Evolutionary conservation across 495 filamentous ascomycete genomes (phyloP).

Genomic region (Apodospora peruviana): DNA sequence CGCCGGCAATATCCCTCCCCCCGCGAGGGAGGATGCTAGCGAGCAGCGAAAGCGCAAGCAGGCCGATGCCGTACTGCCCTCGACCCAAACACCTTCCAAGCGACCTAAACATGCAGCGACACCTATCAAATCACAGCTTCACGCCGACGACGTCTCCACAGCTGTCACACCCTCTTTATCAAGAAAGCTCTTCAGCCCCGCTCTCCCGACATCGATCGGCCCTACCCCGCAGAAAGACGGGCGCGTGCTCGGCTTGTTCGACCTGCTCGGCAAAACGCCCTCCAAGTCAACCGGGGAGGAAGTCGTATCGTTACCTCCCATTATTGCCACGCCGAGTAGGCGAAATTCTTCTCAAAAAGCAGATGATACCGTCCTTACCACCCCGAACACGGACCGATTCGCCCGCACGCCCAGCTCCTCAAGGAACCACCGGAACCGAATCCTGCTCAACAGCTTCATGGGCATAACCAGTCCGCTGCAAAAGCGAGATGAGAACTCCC

Average conservation of each 20-base stretch:
- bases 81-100: constrained; percentile 45
- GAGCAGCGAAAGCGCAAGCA: constrained; percentile 28
- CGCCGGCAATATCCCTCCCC: constrained; percentile 38
- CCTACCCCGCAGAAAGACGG: constrained; percentile 92
- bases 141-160: constrained; percentile 35
- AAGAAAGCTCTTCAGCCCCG: constrained; percentile 53
- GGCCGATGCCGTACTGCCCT: constrained; percentile 24
- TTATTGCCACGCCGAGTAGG: constrained; percentile 28
- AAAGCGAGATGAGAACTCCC: constrained; percentile 24
- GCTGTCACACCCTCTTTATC: constrained; percentile 55
- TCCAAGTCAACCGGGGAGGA: constrained; percentile 7
- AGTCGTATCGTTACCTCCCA: constrained; percentile 11
- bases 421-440: constrained; percentile 13
- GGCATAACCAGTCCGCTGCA: constrained; percentile 54
- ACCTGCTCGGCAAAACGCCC: constrained; percentile 61
- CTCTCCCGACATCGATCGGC: constrained; percentile 56
- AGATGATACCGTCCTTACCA: constrained; percentile 14
- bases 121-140: constrained; percentile 31
- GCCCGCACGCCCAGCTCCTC: constrained; percentile 26
- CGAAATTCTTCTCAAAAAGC: too few relatives aligned
- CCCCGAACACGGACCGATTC: constrained; percentile 9
- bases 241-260: constrained; percentile 83
- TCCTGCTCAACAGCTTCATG: constrained; percentile 56
- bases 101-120: constrained; percentile 24
- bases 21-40: constrained; percentile 33